A percentile compares a stretch with the other conserved stretches of the same genome.
These are phyloP conservation scores for Neofusicoccum laricinum DNA, from an alignment of 2,329 filamentous ascomycete genomes.

Conservation along the genomic window DNA sequence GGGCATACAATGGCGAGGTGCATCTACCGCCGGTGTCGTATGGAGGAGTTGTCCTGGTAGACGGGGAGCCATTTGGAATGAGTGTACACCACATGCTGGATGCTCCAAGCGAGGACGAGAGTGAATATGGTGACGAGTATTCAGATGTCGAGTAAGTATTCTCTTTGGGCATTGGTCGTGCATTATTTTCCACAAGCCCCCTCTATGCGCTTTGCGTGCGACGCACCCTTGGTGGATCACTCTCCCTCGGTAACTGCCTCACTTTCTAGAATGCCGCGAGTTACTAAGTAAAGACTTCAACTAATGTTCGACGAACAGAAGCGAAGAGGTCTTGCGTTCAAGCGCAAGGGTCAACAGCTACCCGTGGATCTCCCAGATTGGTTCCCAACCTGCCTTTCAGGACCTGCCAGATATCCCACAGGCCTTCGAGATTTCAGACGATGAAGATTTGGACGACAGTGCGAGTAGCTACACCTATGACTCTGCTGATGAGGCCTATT, in stretches of 20 bases:
- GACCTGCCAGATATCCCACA: constrained; percentile 26
- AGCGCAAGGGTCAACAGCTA: constrained; percentile 36
- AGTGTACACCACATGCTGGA: constrained; percentile 97
- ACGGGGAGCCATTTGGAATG: constrained; percentile 85
- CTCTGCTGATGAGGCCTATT: constrained; percentile 53
- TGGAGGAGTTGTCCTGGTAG: constrained; percentile 81
- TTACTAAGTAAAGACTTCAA: not conserved
- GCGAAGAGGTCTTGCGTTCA: constrained; percentile 37
- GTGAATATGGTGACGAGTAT: constrained; percentile 35
- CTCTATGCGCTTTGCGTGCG: not conserved
- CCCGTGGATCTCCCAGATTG: constrained; percentile 37
- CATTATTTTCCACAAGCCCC: not conserved
- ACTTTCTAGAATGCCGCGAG: not conserved
- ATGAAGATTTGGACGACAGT: constrained; percentile 42
- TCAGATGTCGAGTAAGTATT: constrained; percentile 14
- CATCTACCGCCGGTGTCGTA: constrained; percentile 90
- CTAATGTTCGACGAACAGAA: not conserved
- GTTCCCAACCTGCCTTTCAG: constrained; percentile 32
- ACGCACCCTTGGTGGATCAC: not conserved
- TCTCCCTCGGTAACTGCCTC: constrained; percentile 9
- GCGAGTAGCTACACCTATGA: constrained; percentile 20
- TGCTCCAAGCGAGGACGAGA: constrained; percentile 53
- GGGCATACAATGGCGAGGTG: constrained; percentile 74
- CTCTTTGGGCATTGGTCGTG: not conserved
- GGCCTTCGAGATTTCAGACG: constrained; percentile 53